These are phyloP conservation scores for Bocquillonia castaneifolia DNA, from an alignment of 441 rosid species.

Conservation along the genomic window DNA sequence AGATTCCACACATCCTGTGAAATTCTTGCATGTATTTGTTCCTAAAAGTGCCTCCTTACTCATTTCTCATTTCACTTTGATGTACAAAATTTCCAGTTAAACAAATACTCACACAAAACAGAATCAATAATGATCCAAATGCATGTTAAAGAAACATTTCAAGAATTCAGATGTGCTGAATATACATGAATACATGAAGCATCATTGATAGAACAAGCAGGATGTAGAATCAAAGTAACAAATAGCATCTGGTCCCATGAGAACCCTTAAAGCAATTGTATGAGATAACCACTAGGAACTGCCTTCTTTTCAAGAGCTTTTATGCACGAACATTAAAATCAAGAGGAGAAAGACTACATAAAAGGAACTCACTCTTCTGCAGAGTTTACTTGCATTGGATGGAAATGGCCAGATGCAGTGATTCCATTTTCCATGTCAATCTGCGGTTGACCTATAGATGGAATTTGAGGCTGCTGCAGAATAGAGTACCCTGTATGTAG, in stretches of 20 bases:
- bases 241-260: neutral
- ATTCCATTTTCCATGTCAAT: slow-evolving; percentile 26
- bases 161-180: no score
- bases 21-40: neutral
- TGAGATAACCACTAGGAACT: neutral
- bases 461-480: slow-evolving; percentile 18
- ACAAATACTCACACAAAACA: neutral
- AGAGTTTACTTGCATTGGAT: slow-evolving; percentile 26
- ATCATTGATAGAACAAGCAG: neutral
- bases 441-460: slow-evolving; percentile 27
- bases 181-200: neutral
- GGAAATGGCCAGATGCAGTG: slow-evolving; percentile 25
- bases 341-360: neutral
- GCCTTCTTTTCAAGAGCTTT: neutral
- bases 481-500: slow-evolving; percentile 15
- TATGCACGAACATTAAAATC: neutral
- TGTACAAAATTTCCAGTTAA: neutral
- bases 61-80: neutral
- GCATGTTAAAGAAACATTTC: neutral
- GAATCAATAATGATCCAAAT: neutral
- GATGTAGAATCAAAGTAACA: neutral
- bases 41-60: neutral
- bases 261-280: neutral
- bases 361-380: slow-evolving; percentile 29
- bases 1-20: neutral